Evolutionary conservation across 169 alveolate species (phyloP), one percentile per base, ranked within the genome.

Genomic region (Neospora caninum): DNA sequence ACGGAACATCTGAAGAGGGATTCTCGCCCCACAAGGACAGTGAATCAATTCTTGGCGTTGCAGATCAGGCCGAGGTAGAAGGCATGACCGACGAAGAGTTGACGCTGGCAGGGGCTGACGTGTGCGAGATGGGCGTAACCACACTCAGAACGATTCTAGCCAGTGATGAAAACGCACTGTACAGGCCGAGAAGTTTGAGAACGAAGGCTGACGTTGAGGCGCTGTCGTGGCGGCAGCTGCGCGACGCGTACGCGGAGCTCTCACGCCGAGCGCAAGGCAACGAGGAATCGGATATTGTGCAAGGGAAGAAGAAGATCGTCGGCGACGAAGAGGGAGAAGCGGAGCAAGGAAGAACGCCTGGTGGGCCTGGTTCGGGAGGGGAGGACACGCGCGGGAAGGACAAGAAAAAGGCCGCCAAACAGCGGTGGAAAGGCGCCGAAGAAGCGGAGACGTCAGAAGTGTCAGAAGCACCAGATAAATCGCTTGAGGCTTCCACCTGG

Each of bases 41-140:
- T 18, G 89, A 38, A 38, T 64, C 20, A 4, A 13, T 25, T 9
- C 53, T 82, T 20, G 89, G 89, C 38, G 13, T 82, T 41, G 69
- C 64, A 31, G 89, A 82, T 34, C 89, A 36, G n/a, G 67, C 67
- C 4, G 89, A 82, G 64, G 64, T 82, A 67, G 89, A 82, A 36
- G 89, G 89, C 20, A 82, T 82, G 89, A 25, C 25, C 31, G 34
- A 38, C 0, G 89, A 82, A 25, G 89, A 82, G 41, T 18, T 82
- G 89, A 38, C 38, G 0, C 67, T 82, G 4, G 67, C 41, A 25
- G 89, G 43, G 4, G n/a, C 43, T 2, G 89, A 82, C 25, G 67
- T 27, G 22, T 82, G 89, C 41, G 89, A 82, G 39, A 82, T 82
- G 89, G 89, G 89, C 41, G 38, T 31, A 41, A 42, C 54, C 16